Base-by-base conservation (phyloP, 306 rosid species). In the Ammopiptanthus mongolicus region DNA sequence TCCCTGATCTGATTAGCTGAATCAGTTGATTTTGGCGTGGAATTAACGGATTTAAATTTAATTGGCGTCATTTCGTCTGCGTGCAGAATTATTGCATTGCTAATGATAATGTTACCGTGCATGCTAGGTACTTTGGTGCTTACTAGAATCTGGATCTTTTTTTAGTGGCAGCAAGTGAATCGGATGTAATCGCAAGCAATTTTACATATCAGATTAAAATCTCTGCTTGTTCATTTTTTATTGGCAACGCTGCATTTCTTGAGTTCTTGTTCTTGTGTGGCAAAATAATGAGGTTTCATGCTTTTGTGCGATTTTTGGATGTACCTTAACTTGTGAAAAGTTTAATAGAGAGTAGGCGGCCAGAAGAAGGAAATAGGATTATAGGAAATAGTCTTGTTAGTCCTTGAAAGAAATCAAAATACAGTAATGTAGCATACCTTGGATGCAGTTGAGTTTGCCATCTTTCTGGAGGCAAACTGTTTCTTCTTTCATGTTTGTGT, bases 11-110 rank as follows among this genome's bases (percentile, higher is more conserved):
- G 65, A 42, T 55, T 13, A 47, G 14, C 21, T 29, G 65, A 53
- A 31, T 72, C 15, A 2, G 59, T 50, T 78, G 77, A 60, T 48
- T 57, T 59, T 15, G 39, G 8, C 72, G 41, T 41, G 6, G 82
- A 22, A 34, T 75, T 78, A 22, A 17, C 22, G 60, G 52, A 50
- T 58, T 69, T 69, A 29, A 1, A 59, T 58, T 59, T 11, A 21
- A 13, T 31, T 15, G 9, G 52, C 15, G 21, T 33, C 13, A n/a
- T 34, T 37, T 25, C 59, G 5, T 64, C 25, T 8, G 3, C 9
- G 14, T 39, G 36, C 28, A 55, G 18, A 39, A 42, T 2, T 56
- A 13, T 68, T 19, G 15, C 44, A 47, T n/a, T 58, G 51, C 66
- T 12, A 0, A 5, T 73, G 46, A 46, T 5, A 13, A 14, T 42